Percentiles rank a stretch among this genome's conserved stretches.
phyloP scores from a whole-genome alignment of 2,329 filamentous ascomycete genomes.

The Mollisiaceae sp. region DNA sequence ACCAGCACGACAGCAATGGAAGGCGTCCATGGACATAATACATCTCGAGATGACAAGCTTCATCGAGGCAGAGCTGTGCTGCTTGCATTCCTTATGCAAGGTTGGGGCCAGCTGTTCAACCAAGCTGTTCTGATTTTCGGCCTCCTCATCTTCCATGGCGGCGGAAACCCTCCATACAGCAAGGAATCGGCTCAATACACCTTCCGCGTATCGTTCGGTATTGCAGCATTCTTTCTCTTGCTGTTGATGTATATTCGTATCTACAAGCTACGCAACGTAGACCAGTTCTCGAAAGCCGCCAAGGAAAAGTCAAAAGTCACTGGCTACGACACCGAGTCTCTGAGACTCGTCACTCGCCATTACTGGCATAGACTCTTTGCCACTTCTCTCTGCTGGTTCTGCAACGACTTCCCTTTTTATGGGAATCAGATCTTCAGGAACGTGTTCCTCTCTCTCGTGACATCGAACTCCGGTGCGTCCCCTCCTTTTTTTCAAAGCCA shows the following conservation, averaged over 20 bases:
- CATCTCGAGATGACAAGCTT: slow-evolving; percentile 88
- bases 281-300: not conserved
- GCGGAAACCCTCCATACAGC: slow-evolving; percentile 71
- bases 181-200: slow-evolving; percentile 79
- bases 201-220: slow-evolving; percentile 84
- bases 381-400: slow-evolving; percentile 88
- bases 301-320: not conserved
- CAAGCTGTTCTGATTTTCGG: slow-evolving; percentile 86
- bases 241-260: not conserved
- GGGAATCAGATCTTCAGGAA: slow-evolving; percentile 94
- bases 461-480: not conserved
- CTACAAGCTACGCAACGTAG: not conserved
- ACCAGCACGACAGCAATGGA: slow-evolving; percentile 95
- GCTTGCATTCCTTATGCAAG: slow-evolving; percentile 95
- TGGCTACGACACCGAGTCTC: slow-evolving; percentile 65
- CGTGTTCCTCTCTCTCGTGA: not conserved
- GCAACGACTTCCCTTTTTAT: slow-evolving; percentile 97
- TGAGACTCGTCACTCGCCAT: slow-evolving; percentile 76
- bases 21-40: slow-evolving; percentile 82
- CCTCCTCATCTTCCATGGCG: slow-evolving; percentile 83
- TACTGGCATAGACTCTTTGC: slow-evolving; percentile 87
- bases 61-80: slow-evolving; percentile 96
- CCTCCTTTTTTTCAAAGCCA: slow-evolving; percentile 75
- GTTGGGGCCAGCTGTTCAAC: slow-evolving; percentile 95
- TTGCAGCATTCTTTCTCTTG: not conserved